Evolutionary conservation across 192 early-diverging fungal genomes (phyloP).

Genomic region (Pilaira anomala): DNA sequence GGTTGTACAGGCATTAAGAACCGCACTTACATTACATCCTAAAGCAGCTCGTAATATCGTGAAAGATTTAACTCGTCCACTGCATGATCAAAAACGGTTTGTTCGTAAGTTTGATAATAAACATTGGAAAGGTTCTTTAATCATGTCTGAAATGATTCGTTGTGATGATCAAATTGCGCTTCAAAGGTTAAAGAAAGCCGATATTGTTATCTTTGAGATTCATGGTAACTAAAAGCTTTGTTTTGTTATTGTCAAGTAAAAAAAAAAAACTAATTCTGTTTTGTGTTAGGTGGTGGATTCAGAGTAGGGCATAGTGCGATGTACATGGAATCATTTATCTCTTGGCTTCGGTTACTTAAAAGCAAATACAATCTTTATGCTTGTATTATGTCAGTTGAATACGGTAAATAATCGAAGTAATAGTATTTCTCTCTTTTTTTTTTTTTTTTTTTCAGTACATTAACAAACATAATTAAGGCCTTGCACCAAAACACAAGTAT

Average conservation of each 20-base stretch:
- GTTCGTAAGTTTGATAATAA: conserved; percentile 21
- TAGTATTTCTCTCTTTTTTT: not conserved
- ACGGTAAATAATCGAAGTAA: conserved; percentile 14
- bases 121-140: conserved; percentile 27
- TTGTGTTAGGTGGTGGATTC: conserved; percentile 30
- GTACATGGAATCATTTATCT: conserved; percentile 30
- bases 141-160: conserved; percentile 17
- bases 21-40: conserved; percentile 13
- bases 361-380: conserved; percentile 26
- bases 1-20: conserved; percentile 13
- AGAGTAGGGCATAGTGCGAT: conserved; percentile 31
- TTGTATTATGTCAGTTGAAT: conserved; percentile 31
- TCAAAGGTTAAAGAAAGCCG: conserved; percentile 19
- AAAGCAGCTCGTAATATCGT: conserved; percentile 17
- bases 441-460: not conserved
- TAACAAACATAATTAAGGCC: conserved; percentile 4
- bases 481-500: conserved; percentile 29
- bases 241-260: no score
- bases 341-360: conserved; percentile 29
- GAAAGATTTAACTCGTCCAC: conserved; percentile 29
- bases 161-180: conserved; percentile 8
- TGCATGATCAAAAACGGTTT: conserved; percentile 7
- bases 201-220: conserved; percentile 33
- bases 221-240: conserved; percentile 21
- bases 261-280: not conserved